Conservation (phyloP, 106 monocot genomes). For the Acanthochlamys bracteata region DNA sequence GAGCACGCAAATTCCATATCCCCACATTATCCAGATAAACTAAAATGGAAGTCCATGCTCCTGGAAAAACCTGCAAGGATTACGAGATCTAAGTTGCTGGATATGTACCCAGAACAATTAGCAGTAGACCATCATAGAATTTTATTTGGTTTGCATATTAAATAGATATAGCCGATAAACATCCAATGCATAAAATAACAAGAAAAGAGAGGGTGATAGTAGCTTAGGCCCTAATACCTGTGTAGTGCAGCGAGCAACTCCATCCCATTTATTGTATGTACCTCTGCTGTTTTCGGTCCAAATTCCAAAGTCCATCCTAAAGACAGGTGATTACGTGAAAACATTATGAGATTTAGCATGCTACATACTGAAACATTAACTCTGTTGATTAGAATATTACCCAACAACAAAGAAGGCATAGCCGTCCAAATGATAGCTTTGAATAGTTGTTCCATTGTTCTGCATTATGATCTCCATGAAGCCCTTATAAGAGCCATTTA, state of each 20-base stretch:
- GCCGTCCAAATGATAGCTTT: slow-evolving; percentile 92
- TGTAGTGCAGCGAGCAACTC: slow-evolving; percentile 92
- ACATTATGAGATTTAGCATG: too few species aligned
- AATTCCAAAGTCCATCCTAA: slow-evolving; percentile 87
- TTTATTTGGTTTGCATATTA: too few species aligned
- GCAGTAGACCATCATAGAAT: too few species aligned
- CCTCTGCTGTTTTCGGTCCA: slow-evolving; percentile 98
- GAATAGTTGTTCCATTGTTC: slow-evolving; percentile 72
- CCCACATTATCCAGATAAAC: slow-evolving; percentile 71
- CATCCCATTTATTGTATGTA: slow-evolving; percentile 97
- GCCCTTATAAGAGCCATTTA: slow-evolving; percentile 89
- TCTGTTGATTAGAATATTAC: slow-evolving; percentile 29
- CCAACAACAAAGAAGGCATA: slow-evolving; percentile 99
- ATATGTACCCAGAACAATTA: too few species aligned
- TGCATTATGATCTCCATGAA: slow-evolving; percentile 94
- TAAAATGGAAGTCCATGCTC: slow-evolving; percentile 90
- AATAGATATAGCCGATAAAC: too few species aligned
- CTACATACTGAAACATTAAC: too few species aligned
- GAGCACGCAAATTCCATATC: slow-evolving; percentile 76
- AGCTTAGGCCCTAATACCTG: slow-evolving; percentile 51
- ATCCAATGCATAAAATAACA: too few species aligned
- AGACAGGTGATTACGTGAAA: too few species aligned
- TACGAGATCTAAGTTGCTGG: too few species aligned
- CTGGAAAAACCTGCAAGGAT: slow-evolving; percentile 63
- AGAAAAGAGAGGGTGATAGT: too few species aligned